Evolutionary conservation across 75 land plant genomes (phyloP), one percentile per base, ranked within the genome.

Genomic region (Pinus taeda): DNA sequence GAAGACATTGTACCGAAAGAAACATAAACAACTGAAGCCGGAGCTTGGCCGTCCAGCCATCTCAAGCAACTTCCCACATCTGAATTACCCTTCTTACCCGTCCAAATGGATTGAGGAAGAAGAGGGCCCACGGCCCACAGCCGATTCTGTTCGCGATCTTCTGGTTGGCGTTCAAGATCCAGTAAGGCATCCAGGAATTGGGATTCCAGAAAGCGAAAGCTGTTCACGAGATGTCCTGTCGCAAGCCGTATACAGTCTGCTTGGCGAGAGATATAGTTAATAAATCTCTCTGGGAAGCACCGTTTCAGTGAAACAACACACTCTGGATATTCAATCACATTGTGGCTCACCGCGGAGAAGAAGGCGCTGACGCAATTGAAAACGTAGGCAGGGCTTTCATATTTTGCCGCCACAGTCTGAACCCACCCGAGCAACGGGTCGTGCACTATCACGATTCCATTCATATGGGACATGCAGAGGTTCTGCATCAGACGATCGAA

Each of bases 361-460:
- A 4, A 64, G 15, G 33, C 45, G 15, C n/a, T 36, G 14, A 15
- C 67, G 4, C 42, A 15, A 15, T 5, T 37, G 70, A 36, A 66
- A 4, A 17, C 18, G 36, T 66, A 66, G n/a, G 45, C 15, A 36
- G 70, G 45, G 17, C 17, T 2, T 4, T 39, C 70, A 17, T 66
- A 33, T 36, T 66, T 66, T 39, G 42, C 17, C 42, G 70, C 70
- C 70, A 66, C 15, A 2, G 42, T 36, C 45, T 66, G 70, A 6
- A 36, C 21, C 70, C 70, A 66, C 17, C 4, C 69, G 80, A 88
- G 82, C 4, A 74, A 57, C 3, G 81, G 65, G 42, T 88, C 90
- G 56, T 88, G 75, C 36, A 88, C 69, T 26, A 88, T 57, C 26
- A 74, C 78, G 30, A 88, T 58, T n/a, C 76, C 78, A 5, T 71